A percentile compares a stretch with the other conserved stretches of the same genome.
These are phyloP conservation scores for Heterobasidion occidentale DNA, from an alignment of 1,284 basidiomycete species.

Conservation along the genomic window DNA sequence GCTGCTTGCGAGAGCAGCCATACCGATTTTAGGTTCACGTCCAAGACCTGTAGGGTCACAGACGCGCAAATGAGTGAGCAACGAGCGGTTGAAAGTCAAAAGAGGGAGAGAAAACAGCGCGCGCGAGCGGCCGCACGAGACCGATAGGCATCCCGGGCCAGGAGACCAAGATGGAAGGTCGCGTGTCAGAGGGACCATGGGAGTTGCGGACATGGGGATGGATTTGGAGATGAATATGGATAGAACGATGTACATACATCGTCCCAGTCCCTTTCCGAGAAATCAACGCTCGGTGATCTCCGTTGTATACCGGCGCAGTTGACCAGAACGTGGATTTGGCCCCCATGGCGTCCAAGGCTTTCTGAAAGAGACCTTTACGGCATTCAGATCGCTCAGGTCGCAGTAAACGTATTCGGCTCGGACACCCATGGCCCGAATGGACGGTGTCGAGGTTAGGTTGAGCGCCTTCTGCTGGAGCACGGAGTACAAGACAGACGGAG, in stretches of 20 bases:
- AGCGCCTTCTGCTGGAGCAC: conserved; percentile 29
- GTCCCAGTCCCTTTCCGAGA: conserved; percentile 85
- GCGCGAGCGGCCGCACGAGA: neutral
- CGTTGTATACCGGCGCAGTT: conserved; percentile 96
- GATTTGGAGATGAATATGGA: neutral
- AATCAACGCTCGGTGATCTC: conserved; percentile 74
- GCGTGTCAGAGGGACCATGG: conserved; percentile 1
- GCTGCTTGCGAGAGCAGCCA: conserved; percentile 75
- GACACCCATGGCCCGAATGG: conserved; percentile 36
- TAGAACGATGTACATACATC: conserved; percentile 47
- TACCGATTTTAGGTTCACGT: conserved; percentile 72
- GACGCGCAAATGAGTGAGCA: neutral
- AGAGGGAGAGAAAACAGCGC: neutral
- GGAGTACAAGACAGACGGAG: conserved; percentile 72
- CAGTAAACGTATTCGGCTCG: conserved; percentile 55
- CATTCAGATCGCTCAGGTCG: conserved; percentile 65
- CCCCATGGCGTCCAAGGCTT: conserved; percentile 57
- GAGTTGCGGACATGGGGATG: conserved; percentile 5
- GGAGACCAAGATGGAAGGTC: neutral
- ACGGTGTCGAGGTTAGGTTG: conserved; percentile 49
- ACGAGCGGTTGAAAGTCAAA: neutral
- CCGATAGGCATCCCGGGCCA: conserved; percentile 1
- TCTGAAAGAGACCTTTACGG: conserved; percentile 62
- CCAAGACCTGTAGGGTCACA: conserved; percentile 45
- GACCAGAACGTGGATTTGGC: conserved; percentile 78